These are phyloP conservation scores for Chamaecrista fasciculata DNA, from an alignment of 306 rosid species.

Conservation along the genomic window DNA sequence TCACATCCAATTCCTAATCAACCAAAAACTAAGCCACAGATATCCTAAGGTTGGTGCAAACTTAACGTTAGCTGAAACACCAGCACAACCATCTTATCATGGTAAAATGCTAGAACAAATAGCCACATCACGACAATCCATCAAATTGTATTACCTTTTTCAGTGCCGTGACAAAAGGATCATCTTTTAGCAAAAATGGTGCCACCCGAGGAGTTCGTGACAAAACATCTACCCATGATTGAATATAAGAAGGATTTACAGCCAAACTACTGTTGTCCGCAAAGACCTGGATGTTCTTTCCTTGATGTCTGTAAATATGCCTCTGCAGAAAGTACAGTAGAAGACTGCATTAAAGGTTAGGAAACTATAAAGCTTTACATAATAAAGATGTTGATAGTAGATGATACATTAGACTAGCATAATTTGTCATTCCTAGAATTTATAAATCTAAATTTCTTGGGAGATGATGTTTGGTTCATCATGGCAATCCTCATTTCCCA, in stretches of 20 bases:
- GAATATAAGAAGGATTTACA: slow-evolving; percentile 85
- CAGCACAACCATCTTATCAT: not conserved
- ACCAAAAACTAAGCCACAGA: not conserved
- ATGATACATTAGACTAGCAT: not conserved
- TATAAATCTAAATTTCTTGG: not conserved
- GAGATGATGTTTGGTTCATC: not conserved
- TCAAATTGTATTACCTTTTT: slow-evolving; percentile 66
- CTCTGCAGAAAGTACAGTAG: slow-evolving; percentile 58
- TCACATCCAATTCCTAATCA: not conserved
- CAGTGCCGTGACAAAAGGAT: slow-evolving; percentile 72
- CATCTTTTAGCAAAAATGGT: slow-evolving; percentile 82
- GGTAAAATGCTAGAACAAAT: not conserved
- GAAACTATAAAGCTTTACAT: not conserved
- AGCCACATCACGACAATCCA: not conserved
- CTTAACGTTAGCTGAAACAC: slow-evolving; percentile 9
- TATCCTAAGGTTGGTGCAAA: slow-evolving; percentile 11
- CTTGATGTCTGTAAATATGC: slow-evolving; percentile 85
- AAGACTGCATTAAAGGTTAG: slow-evolving; percentile 18
- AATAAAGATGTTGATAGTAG: not conserved
- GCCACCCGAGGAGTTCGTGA: slow-evolving; percentile 93
- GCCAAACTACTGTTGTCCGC: slow-evolving; percentile 84
- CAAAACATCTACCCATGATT: slow-evolving; percentile 82
- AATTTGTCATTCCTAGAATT: not conserved
- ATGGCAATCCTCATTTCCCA: no score
- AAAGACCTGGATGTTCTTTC: slow-evolving; percentile 71